Evolutionary conservation across 75 land plant genomes (phyloP).

Genomic region (Selaginella moellendorffii): DNA sequence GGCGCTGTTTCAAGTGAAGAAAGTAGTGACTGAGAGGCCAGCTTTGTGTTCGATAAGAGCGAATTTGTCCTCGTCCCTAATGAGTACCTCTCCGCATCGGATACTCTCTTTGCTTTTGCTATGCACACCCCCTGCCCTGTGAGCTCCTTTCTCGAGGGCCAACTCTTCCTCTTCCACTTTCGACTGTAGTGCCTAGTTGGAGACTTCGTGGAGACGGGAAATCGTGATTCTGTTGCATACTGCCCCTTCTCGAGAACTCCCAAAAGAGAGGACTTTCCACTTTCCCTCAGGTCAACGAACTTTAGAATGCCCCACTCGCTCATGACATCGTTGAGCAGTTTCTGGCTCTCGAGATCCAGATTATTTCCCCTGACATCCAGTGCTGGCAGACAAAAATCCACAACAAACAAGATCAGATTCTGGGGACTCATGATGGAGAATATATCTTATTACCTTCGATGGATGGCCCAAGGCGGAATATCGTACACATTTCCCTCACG

Average conservation of each 20-base stretch:
- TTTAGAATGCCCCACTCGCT: slow-evolving; percentile 13
- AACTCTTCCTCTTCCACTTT: not conserved
- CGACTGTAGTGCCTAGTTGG: not conserved
- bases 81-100: too few relatives aligned
- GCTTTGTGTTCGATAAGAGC: too few relatives aligned
- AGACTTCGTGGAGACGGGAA: not conserved
- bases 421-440: not conserved
- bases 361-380: slow-evolving; percentile 21
- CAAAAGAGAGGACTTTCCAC: not conserved
- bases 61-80: too few relatives aligned
- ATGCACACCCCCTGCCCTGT: not conserved
- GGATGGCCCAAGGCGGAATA: slow-evolving; percentile 16
- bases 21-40: too few relatives aligned
- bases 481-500: slow-evolving; percentile 15
- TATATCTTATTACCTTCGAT: slow-evolving; percentile 14
- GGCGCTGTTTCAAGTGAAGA: too few relatives aligned
- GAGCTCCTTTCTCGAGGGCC: not conserved
- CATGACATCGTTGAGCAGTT: slow-evolving; percentile 15
- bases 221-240: not conserved
- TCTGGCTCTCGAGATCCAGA: slow-evolving; percentile 12
- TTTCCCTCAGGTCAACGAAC: slow-evolving; percentile 21
- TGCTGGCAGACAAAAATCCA: slow-evolving; percentile 2
- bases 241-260: not conserved
- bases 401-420: not conserved
- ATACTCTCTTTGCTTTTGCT: not conserved